Evolutionary conservation across 1,139 yeast genomes (phyloP).

Genomic region (Magnusiomyces ingens): DNA sequence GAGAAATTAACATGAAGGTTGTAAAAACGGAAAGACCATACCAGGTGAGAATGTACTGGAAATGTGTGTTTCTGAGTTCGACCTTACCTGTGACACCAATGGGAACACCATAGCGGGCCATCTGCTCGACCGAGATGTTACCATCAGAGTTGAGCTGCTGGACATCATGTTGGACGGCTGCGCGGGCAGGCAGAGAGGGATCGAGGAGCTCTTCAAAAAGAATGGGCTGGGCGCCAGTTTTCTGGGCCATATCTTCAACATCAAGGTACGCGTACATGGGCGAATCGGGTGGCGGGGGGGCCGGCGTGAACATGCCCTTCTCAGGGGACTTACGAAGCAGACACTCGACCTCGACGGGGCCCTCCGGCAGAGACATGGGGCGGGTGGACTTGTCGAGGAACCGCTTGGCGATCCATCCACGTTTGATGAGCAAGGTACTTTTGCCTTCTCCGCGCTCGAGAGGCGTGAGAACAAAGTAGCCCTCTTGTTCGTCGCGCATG

Average conservation of each 20-base stretch:
- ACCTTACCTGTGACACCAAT: constrained; percentile 75
- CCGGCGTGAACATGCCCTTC: constrained; percentile 56
- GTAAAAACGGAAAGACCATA: constrained; percentile 76
- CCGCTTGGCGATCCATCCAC: constrained; percentile 88
- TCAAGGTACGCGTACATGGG: constrained; percentile 53
- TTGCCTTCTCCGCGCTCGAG: constrained; percentile 52
- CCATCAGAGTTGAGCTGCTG: constrained; percentile 21
- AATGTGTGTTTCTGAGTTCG: constrained; percentile 78
- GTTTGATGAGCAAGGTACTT: constrained; percentile 54
- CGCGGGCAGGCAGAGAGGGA: constrained; percentile 3
- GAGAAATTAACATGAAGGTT: constrained; percentile 52
- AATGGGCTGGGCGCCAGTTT: constrained; percentile 61
- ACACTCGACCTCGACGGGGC: constrained; percentile 67
- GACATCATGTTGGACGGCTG: constrained; percentile 50
- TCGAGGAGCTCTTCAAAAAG: constrained; percentile 61
- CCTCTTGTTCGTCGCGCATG: constrained; percentile 64
- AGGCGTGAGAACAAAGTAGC: constrained; percentile 79
- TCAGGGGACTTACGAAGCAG: constrained; percentile 65
- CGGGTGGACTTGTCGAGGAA: constrained; percentile 62
- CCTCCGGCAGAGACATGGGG: constrained; percentile 64
- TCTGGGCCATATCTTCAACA: constrained; percentile 70
- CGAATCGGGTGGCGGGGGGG: constrained; percentile 47
- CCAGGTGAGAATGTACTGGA: constrained; percentile 93
- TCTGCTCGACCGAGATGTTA: constrained; percentile 28
- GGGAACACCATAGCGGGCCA: constrained; percentile 76